These are phyloP conservation scores for Colletotrichum tanaceti DNA, from an alignment of 2,329 filamentous ascomycete genomes.

Conservation along the genomic window DNA sequence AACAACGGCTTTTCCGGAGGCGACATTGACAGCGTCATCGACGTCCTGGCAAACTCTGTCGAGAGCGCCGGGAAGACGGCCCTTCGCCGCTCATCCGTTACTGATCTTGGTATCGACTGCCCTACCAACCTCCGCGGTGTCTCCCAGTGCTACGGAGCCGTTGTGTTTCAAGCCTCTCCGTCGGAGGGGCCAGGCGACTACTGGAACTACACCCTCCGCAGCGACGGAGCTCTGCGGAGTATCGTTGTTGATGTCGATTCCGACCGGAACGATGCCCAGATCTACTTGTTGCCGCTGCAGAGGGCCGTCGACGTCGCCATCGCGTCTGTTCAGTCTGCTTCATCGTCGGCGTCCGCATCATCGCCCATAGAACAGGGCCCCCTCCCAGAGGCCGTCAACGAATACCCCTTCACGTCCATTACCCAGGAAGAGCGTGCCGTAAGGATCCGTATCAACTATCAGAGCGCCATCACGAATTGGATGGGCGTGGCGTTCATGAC, in stretches of 20 bases:
- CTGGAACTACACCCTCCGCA: slow-evolving; percentile 90
- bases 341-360: neutral
- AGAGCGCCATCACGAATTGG: slow-evolving; percentile 78
- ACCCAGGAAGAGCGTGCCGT: slow-evolving; percentile 75
- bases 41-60: slow-evolving; percentile 69
- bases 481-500: slow-evolving; percentile 84
- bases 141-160: slow-evolving; percentile 77
- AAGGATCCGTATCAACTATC: slow-evolving; percentile 75
- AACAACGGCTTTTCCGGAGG: slow-evolving; percentile 78
- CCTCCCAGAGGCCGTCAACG: slow-evolving; percentile 62
- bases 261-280: slow-evolving; percentile 78
- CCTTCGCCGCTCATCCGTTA: slow-evolving; percentile 63
- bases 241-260: slow-evolving; percentile 71
- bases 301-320: slow-evolving; percentile 82
- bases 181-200: slow-evolving; percentile 71
- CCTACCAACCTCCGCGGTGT: slow-evolving; percentile 73
- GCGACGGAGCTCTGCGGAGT: slow-evolving; percentile 77
- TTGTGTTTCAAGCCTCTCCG: slow-evolving; percentile 81
- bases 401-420: slow-evolving; percentile 81
- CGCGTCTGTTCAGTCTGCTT: slow-evolving; percentile 59
- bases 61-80: slow-evolving; percentile 66
- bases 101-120: slow-evolving; percentile 72
- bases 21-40: slow-evolving; percentile 78
- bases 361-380: slow-evolving; percentile 38
- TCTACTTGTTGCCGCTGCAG: slow-evolving; percentile 84